Base-by-base conservation (phyloP, 441 rosid genomes). In the Flueggea neowawraea region DNA sequence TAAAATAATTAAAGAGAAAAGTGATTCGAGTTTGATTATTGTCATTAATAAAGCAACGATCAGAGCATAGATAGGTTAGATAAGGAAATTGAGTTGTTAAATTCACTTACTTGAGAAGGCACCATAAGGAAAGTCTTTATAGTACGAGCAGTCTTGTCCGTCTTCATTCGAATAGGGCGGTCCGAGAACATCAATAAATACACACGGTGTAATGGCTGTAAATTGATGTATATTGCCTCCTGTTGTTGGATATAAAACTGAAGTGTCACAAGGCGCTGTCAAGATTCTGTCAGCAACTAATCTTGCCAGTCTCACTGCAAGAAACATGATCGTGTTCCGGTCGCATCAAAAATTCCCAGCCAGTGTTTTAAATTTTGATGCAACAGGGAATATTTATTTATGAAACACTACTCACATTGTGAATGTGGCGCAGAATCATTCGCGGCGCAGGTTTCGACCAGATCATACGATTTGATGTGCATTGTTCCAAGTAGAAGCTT, bases 381-480 rank as follows among this genome's bases (percentile, higher is more conserved):
- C 5, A 22, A 9, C 39, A 32, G 45, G 12, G 53, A 31, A 36
- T 36, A 5, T 36, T 5, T 36, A 8, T 36, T 36, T 9, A 49
- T 16, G 12, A 55, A 60, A 15, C 44, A 44, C 12, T 14, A 64
- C 82, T 75, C 57, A 82, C 89, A 15, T 33, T 64, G 61, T 13
- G 73, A 48, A 12, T 65, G 62, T 49, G 45, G 14, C 6, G 8
- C 28, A 6, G 64, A 31, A 4, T 60, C 65, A 6, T 73, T 48
- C 1, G 66, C 55, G 49, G 31, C 15, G 54, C 41, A 52, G 52
- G 78, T 72, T 54, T 62, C 66, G 10, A 77, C 79, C 83, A 69
- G 79, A 56, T 85, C 91, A 16, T 79, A 85, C 0, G 91, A 83
- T 69, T 81, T 85, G 22, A 83, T 79, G 65, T 85, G 90, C 85